A percentile compares a stretch with the other conserved stretches of the same genome.
These are phyloP conservation scores for Globisporangium nagaii DNA, from an alignment of 352 stramenopile species.

Conservation along the genomic window DNA sequence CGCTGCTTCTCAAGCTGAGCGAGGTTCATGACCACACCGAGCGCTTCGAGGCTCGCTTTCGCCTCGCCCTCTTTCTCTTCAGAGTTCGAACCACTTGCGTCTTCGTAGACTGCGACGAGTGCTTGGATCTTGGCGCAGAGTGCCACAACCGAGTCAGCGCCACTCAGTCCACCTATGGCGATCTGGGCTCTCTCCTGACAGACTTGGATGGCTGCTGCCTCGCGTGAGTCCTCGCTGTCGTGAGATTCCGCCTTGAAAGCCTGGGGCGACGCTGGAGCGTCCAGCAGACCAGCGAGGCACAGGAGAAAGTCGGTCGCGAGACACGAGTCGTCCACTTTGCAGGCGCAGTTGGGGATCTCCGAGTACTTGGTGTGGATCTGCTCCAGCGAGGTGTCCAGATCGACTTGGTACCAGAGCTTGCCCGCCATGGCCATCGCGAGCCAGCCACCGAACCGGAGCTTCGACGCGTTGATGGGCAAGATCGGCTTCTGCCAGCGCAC, in stretches of 20 bases:
- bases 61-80: too few relatives aligned
- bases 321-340: slow-evolving; percentile 42
- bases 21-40: slow-evolving; percentile 16
- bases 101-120: not conserved
- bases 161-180: not conserved
- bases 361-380: slow-evolving; percentile 33
- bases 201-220: not conserved
- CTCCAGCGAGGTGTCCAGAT: slow-evolving; percentile 18
- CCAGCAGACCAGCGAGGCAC: slow-evolving; percentile 30
- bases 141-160: too few relatives aligned
- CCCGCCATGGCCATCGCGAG: slow-evolving; percentile 39
- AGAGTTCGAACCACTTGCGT: not conserved
- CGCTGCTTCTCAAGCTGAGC: not conserved
- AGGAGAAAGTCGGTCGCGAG: slow-evolving; percentile 39
- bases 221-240: too few relatives aligned
- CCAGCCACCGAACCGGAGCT: slow-evolving; percentile 25
- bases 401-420: slow-evolving; percentile 53
- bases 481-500: slow-evolving; percentile 29
- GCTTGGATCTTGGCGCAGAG: not conserved
- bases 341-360: slow-evolving; percentile 31
- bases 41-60: not conserved
- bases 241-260: not conserved
- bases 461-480: slow-evolving; percentile 36
- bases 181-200: slow-evolving; percentile 4
- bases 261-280: slow-evolving; percentile 4